A percentile compares a stretch with the other conserved stretches of the same genome.
Conservation (phyloP, 2,329 filamentous ascomycete species). For the Periglandula ipomoeae region DNA sequence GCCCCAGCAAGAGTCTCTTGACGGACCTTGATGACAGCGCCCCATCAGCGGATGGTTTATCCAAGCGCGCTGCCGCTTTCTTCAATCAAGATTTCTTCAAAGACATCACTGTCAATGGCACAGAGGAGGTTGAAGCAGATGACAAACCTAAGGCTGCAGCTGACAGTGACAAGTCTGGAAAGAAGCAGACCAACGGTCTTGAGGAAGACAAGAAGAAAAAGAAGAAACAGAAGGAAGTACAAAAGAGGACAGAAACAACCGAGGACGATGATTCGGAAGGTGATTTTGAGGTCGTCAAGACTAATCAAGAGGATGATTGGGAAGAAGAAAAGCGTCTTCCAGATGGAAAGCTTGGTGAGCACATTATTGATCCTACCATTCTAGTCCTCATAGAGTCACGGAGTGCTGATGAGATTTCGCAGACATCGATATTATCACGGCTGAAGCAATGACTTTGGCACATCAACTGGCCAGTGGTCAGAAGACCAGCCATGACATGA, state of each 20-base stretch:
- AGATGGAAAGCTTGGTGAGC: constrained; percentile 52
- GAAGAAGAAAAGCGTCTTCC: constrained; percentile 54
- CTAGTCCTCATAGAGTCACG: background rate
- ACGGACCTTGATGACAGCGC: constrained; percentile 32
- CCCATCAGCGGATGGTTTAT: constrained; percentile 47
- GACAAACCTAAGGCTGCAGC: constrained; percentile 27
- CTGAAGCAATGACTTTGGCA: constrained; percentile 95
- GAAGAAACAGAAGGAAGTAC: constrained; percentile 16
- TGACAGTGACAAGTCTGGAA: constrained; percentile 6
- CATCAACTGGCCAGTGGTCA: constrained; percentile 84
- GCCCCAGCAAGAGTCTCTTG: constrained; percentile 20
- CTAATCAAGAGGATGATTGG: constrained; percentile 49
- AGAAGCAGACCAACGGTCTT: background rate
- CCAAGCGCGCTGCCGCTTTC: constrained; percentile 76
- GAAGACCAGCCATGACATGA: constrained; percentile 66
- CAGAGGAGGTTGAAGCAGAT: constrained; percentile 50
- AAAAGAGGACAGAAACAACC: constrained; percentile 3
- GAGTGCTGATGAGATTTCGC: constrained; percentile 12
- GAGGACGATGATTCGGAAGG: constrained; percentile 32
- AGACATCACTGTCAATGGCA: constrained; percentile 31
- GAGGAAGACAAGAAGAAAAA: constrained; percentile 3
- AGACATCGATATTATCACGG: constrained; percentile 99
- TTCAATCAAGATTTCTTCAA: constrained; percentile 95
- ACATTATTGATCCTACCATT: background rate
- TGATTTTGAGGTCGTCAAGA: constrained; percentile 55